phyloP scores from a whole-genome alignment of 1,284 basidiomycete genomes.

The Pseudozyma hubeiensis region DNA sequence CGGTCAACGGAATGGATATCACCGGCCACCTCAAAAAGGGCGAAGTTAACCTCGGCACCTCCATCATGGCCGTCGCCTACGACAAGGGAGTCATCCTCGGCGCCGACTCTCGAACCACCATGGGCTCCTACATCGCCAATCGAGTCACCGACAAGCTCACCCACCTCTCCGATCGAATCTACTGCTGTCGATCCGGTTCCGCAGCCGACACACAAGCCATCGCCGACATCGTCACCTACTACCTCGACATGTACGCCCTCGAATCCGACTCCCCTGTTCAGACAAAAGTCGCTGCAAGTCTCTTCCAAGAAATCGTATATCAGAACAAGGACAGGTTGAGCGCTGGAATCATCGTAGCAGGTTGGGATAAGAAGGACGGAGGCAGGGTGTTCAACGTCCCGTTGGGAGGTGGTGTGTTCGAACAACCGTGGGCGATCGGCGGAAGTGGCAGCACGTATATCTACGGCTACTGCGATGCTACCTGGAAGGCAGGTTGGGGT shows the following conservation, averaged over 20 bases:
- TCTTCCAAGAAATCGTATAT: constrained; percentile 93
- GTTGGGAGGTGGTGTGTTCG: constrained; percentile 63
- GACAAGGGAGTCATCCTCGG: constrained; percentile 94
- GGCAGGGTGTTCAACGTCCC: constrained; percentile 90
- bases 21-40: constrained; percentile 63
- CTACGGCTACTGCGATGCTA: constrained; percentile 98
- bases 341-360: constrained; percentile 97
- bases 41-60: constrained; percentile 75
- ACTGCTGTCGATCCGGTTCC: constrained; percentile 97
- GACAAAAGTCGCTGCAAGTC: constrained; percentile 82
- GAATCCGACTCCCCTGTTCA: constrained; percentile 80
- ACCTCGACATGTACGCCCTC: constrained; percentile 84
- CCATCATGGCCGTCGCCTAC: constrained; percentile 99
- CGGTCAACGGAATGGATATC: constrained; percentile 54
- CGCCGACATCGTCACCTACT: constrained; percentile 90
- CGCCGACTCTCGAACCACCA: constrained; percentile 96
- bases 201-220: constrained; percentile 96
- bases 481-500: constrained; percentile 93
- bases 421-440: constrained; percentile 67
- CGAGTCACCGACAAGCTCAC: constrained; percentile 99
- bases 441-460: constrained; percentile 94
- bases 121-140: constrained; percentile 96
- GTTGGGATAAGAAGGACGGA: constrained; percentile 94
- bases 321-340: constrained; percentile 85
- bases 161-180: constrained; percentile 95